Evolutionary conservation across 2,329 filamentous ascomycete genomes (phyloP).

Genomic region (Myriosclerotinia curreyana): DNA sequence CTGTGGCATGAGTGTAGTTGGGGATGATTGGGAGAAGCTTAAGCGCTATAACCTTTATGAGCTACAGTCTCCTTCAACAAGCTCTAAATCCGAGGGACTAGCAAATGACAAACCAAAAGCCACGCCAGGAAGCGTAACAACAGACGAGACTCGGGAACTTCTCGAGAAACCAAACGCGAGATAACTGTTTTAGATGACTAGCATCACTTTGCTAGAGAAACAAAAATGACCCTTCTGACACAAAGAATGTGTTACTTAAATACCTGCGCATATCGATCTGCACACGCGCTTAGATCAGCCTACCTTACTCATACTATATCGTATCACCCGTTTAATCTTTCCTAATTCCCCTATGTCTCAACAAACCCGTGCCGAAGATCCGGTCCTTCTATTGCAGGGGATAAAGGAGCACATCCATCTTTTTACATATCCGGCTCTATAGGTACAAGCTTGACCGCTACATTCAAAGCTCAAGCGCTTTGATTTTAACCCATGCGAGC

Average conservation of each 20-base stretch:
- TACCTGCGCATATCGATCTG: constrained; percentile 13
- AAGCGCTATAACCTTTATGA: constrained; percentile 78
- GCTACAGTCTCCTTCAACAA: constrained; percentile 51
- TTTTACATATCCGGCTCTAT: background rate
- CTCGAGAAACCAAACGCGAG: constrained; percentile 4
- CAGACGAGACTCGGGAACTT: constrained; percentile 29
- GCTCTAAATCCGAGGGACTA: constrained; percentile 20
- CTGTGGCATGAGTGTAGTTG: constrained; percentile 76
- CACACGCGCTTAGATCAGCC: constrained; percentile 21
- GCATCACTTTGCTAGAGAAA: constrained; percentile 11
- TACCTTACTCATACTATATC: constrained; percentile 4
- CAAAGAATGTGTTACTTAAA: constrained; percentile 6
- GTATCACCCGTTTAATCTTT: background rate
- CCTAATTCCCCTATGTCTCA: background rate
- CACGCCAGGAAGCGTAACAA: constrained; percentile 31
- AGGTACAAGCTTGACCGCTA: constrained; percentile 21
- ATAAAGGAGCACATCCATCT: background rate
- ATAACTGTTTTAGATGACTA: constrained; percentile 17
- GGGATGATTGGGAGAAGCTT: constrained; percentile 64
- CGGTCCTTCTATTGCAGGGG: background rate
- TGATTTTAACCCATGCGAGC: background rate
- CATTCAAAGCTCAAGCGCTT: no score
- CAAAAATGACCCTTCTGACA: constrained; percentile 5
- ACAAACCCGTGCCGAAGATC: background rate
- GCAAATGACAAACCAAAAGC: constrained; percentile 23